phyloP scores from a whole-genome alignment of 2,329 filamentous ascomycete genomes.

The Xylaria sp. region DNA sequence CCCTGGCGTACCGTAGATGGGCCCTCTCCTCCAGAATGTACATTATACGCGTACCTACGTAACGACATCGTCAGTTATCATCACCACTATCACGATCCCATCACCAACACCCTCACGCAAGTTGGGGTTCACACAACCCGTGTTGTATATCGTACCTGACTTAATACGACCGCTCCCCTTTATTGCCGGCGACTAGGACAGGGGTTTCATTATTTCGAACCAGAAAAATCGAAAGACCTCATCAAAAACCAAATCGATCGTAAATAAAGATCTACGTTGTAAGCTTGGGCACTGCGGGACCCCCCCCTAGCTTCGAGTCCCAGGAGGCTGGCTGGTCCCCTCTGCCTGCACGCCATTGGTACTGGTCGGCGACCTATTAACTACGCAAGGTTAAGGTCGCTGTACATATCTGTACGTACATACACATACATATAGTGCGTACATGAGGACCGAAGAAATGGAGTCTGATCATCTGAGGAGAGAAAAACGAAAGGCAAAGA shows the following conservation, averaged over 20 bases:
- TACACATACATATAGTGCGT: background rate
- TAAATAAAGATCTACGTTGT: conserved; percentile 36
- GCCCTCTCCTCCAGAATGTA: background rate
- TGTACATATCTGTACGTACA: background rate
- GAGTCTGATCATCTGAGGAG: conserved; percentile 17
- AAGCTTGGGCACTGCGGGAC: conserved; percentile 24
- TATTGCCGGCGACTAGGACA: conserved; percentile 28
- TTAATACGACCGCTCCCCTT: conserved; percentile 1
- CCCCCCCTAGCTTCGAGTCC: conserved; percentile 28
- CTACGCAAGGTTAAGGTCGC: background rate
- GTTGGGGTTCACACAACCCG: background rate
- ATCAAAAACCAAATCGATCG: conserved; percentile 34
- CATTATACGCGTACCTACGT: background rate
- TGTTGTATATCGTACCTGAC: background rate
- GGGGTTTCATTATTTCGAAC: conserved; percentile 4
- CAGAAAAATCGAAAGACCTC: conserved; percentile 3
- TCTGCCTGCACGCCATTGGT: conserved; percentile 26
- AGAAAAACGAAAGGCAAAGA: background rate
- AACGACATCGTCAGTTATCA: conserved; percentile 8
- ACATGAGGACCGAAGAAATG: conserved; percentile 21
- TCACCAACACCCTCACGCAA: background rate
- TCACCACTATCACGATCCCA: background rate
- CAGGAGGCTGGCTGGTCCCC: conserved; percentile 31
- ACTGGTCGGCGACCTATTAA: conserved; percentile 24
- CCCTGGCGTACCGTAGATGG: background rate